A percentile compares a stretch with the other conserved stretches of the same genome.
Conservation (phyloP, 495 filamentous ascomycete genomes). For the Neurospora sublineolata region DNA sequence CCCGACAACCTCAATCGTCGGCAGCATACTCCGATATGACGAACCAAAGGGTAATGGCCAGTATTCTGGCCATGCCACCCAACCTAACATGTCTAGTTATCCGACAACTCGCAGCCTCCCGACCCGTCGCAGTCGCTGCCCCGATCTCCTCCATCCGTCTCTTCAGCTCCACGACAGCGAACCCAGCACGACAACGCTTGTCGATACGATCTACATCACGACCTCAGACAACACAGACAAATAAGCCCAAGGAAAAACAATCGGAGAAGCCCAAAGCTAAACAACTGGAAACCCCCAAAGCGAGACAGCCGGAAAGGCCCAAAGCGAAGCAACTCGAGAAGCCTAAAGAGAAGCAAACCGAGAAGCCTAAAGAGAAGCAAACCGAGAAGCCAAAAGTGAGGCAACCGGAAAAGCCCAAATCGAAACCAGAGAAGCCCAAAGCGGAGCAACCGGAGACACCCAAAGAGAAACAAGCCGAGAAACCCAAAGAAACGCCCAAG, state of each 20-base stretch:
- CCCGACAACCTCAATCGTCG: background rate
- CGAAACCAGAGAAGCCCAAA: background rate
- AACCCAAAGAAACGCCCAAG: background rate
- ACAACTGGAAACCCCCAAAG: background rate
- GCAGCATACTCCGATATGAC: background rate
- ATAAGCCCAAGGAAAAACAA: background rate
- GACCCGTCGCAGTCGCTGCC: background rate
- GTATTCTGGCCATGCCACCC: slow-evolving; percentile 9
- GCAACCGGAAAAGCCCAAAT: background rate
- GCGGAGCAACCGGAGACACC: no score
- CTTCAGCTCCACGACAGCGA: background rate
- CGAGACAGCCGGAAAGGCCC: background rate
- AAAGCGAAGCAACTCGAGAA: background rate
- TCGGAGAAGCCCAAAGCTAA: background rate
- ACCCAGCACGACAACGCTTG: background rate
- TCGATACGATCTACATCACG: background rate
- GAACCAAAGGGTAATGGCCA: background rate
- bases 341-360: background rate
- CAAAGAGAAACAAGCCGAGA: background rate
- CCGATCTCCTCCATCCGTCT: slow-evolving; percentile 1
- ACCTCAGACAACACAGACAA: background rate
- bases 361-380: background rate
- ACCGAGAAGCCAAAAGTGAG: no score
- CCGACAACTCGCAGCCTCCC: background rate
- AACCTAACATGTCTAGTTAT: slow-evolving; percentile 6